Evolutionary conservation across 1,284 basidiomycete species (phyloP), one percentile per base, ranked within the genome.

Genomic region (Singerocomus inundabilis): DNA sequence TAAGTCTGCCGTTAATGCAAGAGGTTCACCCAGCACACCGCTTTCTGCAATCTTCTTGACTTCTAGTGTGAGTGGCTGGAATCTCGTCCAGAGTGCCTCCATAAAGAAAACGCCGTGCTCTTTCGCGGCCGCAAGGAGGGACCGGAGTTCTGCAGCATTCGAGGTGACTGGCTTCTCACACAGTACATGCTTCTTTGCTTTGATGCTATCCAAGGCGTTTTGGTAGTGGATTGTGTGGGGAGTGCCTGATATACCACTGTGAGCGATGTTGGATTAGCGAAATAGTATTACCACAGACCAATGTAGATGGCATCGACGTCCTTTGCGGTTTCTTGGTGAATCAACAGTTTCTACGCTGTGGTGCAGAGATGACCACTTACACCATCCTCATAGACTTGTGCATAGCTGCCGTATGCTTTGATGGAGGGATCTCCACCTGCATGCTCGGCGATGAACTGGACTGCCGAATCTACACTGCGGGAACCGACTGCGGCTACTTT

Each of bases 201-300:
- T 78, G 53, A 95, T 80, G 8, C 88, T 88, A 44, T 82, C 84
- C 55, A 88, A 74, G 1, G 89, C 82, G 60, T 92, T 91, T 51
- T 77, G 73, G 65, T 92, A 92, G 73, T 97, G 93, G 53, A 79
- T 76, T 0, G 90, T 88, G 66, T 96, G 91, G 5, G 93, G 93
- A 1, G 93, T 94, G 21, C 90, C 88, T 81, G 63, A 38, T 37
- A 32, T 13, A 46, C 31, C n/a, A 51, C 53, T 55, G 42, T 49
- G 56, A 45, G 46, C 8, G 43, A 16, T 28, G 15, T 13, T 28
- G 48, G 18, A 26, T 18, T 39, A 12, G 10, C 51, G 41, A 51
- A 42, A 48, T 33, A 53, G 49, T 32, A 56, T 57, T 33, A 25
- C n/a, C 16, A 61, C 66, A 45, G 49, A 82, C 85, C 90, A 48